Evolutionary conservation across 805 yeast genomes (phyloP), one percentile per base, ranked within the genome.

Genomic region (Naumovozyma dairenensis): DNA sequence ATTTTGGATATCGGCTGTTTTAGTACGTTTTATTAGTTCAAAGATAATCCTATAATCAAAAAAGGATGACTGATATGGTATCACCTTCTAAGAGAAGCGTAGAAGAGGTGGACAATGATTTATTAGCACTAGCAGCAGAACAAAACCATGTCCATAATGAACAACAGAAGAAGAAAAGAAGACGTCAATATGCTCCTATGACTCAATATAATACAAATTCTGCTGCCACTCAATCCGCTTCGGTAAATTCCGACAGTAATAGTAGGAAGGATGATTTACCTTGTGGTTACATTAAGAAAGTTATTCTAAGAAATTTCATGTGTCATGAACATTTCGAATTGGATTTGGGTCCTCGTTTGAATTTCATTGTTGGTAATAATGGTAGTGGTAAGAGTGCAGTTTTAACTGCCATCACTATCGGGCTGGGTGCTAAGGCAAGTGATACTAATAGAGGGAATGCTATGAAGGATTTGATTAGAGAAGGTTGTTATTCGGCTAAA

Each of bases 341-440:
- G 6, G 71, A 68, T 3, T 67, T 87, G 21, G 92, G 92, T 2
- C 86, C 89, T 0, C 73, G 77, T 34, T 66, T 87, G 45, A 87
- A 87, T 54, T 81, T 87, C 51, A 83, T 87, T 36, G 79, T 83
- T 25, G 97, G 97, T 15, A 67, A 80, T 36, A 87, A 87, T 50
- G 97, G 97, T 2, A 76, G 87, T 25, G 97, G 97, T 20, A 87
- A 87, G 51, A 73, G 84, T 51, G 94, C 96, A 1, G 70, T 87
- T 14, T 60, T 87, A 38, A 85, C 96, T 0, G 96, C 94, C 1
- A 74, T 87, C 2, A 75, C 87, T 6, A 78, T 85, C 4, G 89
- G 94, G 2, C 58, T 89, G 2, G 96, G 96, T 15, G 92, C 93
- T 1, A 80, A 78, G 46, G 96, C 96, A 1, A 66, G 77, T 15